These are phyloP conservation scores for Meripilus lineatus DNA, from an alignment of 1,284 basidiomycete species.

Conservation along the genomic window DNA sequence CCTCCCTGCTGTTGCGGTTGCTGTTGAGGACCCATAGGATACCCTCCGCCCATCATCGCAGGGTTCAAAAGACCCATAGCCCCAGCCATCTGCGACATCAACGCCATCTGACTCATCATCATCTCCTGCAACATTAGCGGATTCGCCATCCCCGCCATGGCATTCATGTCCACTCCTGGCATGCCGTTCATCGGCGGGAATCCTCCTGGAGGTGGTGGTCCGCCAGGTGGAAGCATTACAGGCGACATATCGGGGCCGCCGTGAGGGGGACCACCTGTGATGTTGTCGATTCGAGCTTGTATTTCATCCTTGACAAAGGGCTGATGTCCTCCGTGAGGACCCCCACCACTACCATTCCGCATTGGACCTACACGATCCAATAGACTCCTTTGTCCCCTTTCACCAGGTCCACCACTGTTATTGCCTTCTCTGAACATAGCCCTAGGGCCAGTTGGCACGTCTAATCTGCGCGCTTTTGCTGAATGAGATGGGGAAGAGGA, in stretches of 20 bases:
- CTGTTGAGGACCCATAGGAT: conserved; percentile 34
- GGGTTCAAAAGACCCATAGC: conserved; percentile 69
- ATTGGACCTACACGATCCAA: conserved; percentile 64
- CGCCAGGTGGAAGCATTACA: conserved; percentile 52
- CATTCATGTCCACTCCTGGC: conserved; percentile 59
- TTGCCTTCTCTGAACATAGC: conserved; percentile 52
- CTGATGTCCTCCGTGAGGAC: conserved; percentile 24
- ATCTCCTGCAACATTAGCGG: conserved; percentile 75
- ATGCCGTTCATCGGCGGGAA: conserved; percentile 39
- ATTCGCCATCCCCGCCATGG: conserved; percentile 51
- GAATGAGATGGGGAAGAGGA: conserved; percentile 69
- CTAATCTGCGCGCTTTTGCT: conserved; percentile 63
- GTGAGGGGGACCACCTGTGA: conserved; percentile 36
- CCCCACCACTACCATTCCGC: conserved; percentile 28
- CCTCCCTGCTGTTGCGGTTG: no score
- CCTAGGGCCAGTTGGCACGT: conserved; percentile 73
- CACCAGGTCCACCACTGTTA: conserved; percentile 26
- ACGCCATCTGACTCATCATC: conserved; percentile 82
- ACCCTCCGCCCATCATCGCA: conserved; percentile 35
- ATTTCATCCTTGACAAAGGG: conserved; percentile 50
- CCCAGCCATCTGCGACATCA: conserved; percentile 79
- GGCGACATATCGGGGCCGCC: conserved; percentile 47
- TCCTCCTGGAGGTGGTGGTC: conserved; percentile 38
- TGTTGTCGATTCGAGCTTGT: conserved; percentile 73
- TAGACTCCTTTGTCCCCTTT: conserved; percentile 55